Evolutionary conservation across 176 grass and related monocot species (phyloP), one percentile per base, ranked within the genome.

Genomic region (Pontederia paniculata): DNA sequence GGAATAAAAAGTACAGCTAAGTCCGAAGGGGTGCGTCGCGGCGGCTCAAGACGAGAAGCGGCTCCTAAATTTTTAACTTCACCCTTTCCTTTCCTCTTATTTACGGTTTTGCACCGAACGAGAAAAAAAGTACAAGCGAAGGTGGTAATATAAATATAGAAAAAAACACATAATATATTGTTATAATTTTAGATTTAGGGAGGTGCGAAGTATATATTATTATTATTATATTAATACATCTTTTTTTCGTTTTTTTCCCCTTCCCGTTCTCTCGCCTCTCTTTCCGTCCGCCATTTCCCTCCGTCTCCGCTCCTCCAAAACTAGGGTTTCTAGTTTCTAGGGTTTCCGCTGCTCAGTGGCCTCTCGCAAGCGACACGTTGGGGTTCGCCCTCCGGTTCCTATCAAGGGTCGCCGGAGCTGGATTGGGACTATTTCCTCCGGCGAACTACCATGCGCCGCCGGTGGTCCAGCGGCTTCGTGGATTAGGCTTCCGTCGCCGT

Each of bases 391-490:
- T 10, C 56, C 14, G 28, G 9, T 50, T 1, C 31, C 17, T 6
- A 2, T 11, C 14, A 21, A 48, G 44, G 53, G 12, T 49, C 46
- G 31, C 17, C 25, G 15, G 69, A 71, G 69, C 69, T 72, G 69
- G 69, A 72, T 60, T 62, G 57, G 46, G 49, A 14, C 48, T 48
- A 56, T 47, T 72, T 72, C 57, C 47, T 61, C 31, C 57, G 57
- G 22, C 25, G 57, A 48, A 82, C 72, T 62, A 70, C 79, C 54
- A 76, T 76, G 65, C 68, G 68, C 68, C 68, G 58, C 62, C 70
- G 65, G 65, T 74, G 65, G 65, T 66, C 50, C 21, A 73, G 70
- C 19, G 70, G 70, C 17, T 73, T 73, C 59, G 58, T 73, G 0
- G 70, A 73, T 47, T 73, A 73, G 70, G 19, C 54, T 12, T 12